These are phyloP conservation scores for Macrolepiota dolichaula DNA, from an alignment of 768 basidiomycete species.

Conservation along the genomic window DNA sequence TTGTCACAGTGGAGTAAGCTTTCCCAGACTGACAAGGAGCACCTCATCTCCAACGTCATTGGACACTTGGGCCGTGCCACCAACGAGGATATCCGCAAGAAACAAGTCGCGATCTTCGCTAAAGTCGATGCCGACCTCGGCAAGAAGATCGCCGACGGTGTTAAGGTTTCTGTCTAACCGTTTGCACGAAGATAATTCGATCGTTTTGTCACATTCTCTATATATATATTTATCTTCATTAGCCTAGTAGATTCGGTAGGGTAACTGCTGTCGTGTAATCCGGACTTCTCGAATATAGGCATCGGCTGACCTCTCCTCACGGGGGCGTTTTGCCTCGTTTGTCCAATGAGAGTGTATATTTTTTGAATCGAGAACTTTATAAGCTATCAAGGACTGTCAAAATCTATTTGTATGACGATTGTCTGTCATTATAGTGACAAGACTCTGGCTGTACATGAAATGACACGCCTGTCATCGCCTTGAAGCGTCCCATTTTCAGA, in stretches of 20 bases:
- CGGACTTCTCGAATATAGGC: too few species aligned
- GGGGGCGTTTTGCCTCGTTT: too few species aligned
- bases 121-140: constrained; percentile 34
- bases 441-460: too few species aligned
- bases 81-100: constrained; percentile 23
- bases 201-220: background rate
- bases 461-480: too few species aligned
- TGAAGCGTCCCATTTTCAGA: too few species aligned
- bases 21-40: constrained; percentile 29
- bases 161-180: constrained; percentile 16
- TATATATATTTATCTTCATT: background rate
- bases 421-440: too few species aligned
- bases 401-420: too few species aligned
- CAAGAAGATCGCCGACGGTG: constrained; percentile 29
- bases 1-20: constrained; percentile 20
- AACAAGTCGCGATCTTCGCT: constrained; percentile 31
- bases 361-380: too few species aligned
- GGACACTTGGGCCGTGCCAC: constrained; percentile 33
- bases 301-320: too few species aligned
- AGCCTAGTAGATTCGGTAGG: background rate
- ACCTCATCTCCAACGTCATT: constrained; percentile 34
- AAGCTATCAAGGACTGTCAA: too few species aligned
- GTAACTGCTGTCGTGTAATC: too few species aligned
- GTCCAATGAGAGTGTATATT: too few species aligned
- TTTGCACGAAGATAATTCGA: background rate